Evolutionary conservation across 768 basidiomycete genomes (phyloP), one percentile per base, ranked within the genome.

Genomic region (Russula sp.): DNA sequence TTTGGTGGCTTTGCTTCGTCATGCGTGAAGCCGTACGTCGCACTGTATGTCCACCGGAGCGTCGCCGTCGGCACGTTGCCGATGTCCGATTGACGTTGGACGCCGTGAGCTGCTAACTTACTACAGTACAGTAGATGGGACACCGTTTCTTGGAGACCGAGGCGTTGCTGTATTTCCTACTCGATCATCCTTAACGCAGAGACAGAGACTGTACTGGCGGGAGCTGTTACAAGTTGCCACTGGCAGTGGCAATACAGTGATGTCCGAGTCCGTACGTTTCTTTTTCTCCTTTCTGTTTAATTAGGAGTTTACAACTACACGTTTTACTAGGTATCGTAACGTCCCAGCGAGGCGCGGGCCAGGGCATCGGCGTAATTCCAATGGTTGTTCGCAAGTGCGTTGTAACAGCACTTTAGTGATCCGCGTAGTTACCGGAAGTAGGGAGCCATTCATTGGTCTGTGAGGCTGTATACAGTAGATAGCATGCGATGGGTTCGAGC

Each of bases 261-360:
- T 57, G 44, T 18, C n/a, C n/a, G n/a, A n/a, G n/a, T n/a, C 44
- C 18, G 32, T 58, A 14, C 5, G 35, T 18, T 57, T 40, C 49
- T 44, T 50, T 59, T 59, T 32, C 50, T n/a, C 58, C 58, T 51
- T 59, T 16, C 16, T 31, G 40, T 44, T 4, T 32, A 40, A 59
- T 49, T 59, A 51, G 22, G 16, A 22, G 52, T 39, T 35, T 57
- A 20, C 11, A 10, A 35, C 47, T 16, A 27, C 39, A 11, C 22
- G 48, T 56, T 48, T 55, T 37, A 55, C 48, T 37, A 11, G 37
- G 27, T 32, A 37, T 40, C 11, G 35, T 16, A 22, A 35, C 45
- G 20, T 53, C 20, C 32, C 42, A 16, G 10, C 34, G 8, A 22
- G 22, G 31, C 18, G 16, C 20, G 10, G 11, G 5, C 22, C 20